Evolutionary conservation across 2,329 filamentous ascomycete species (phyloP).

Genomic region (Onygenales sp.): DNA sequence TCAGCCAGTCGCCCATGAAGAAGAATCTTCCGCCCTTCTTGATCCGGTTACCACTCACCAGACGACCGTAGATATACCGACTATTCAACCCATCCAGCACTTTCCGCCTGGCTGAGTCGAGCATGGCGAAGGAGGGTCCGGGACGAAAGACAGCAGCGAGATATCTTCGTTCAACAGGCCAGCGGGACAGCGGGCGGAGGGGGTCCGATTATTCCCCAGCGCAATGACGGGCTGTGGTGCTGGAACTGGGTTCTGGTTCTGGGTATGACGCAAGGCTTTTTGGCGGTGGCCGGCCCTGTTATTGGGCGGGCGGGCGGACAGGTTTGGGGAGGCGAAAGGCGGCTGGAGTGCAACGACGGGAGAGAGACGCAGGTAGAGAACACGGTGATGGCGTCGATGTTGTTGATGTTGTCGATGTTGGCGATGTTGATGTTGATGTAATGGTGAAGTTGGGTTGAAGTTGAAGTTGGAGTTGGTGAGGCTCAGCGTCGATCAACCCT

Average conservation of each 20-base stretch:
- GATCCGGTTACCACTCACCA: conserved; percentile 22
- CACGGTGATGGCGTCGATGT: not conserved
- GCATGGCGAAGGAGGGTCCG: conserved; percentile 25
- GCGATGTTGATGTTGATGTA: not conserved
- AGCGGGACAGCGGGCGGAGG: not conserved
- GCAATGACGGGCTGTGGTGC: not conserved
- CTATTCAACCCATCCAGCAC: conserved; percentile 36
- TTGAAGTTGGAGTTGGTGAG: not conserved
- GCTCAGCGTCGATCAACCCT: not conserved
- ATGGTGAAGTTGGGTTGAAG: not conserved
- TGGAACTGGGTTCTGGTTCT: not conserved
- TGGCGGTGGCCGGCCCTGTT: not conserved
- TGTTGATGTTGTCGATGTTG: not conserved
- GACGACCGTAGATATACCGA: conserved; percentile 38
- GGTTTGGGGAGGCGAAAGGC: not conserved
- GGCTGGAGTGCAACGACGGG: not conserved
- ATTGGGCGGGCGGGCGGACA: too few species aligned
- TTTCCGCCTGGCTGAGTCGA: conserved; percentile 30
- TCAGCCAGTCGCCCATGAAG: too few species aligned
- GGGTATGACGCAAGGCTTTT: not conserved
- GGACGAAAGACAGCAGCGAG: conserved; percentile 16
- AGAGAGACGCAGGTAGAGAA: not conserved
- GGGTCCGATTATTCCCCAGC: not conserved
- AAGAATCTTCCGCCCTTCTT: too few species aligned
- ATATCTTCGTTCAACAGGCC: not conserved